phyloP scores from a whole-genome alignment of 2,329 filamentous ascomycete genomes.

The Magnaporthales sp. region DNA sequence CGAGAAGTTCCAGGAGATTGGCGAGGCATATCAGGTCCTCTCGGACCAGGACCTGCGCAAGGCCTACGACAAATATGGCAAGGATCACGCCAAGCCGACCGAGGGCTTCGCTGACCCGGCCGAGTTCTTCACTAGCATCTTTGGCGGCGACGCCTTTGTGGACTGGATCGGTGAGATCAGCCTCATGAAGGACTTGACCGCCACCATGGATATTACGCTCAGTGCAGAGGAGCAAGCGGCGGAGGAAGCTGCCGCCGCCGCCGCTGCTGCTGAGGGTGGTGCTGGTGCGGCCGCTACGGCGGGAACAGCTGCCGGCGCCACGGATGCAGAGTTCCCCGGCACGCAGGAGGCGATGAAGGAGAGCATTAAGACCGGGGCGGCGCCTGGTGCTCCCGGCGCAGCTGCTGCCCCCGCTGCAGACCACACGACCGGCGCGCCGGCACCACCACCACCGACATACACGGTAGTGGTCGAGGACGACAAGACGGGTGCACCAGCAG shows the following conservation, averaged over 20 bases:
- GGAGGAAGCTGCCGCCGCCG: slow-evolving; percentile 32
- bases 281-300: not conserved
- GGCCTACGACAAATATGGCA: slow-evolving; percentile 94
- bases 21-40: slow-evolving; percentile 69
- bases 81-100: slow-evolving; percentile 83
- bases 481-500: slow-evolving; percentile 14
- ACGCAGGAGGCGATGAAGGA: slow-evolving; percentile 48
- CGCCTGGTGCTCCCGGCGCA: too few relatives aligned
- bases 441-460: slow-evolving; percentile 21
- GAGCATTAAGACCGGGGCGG: slow-evolving; percentile 33
- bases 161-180: slow-evolving; percentile 98
- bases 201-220: slow-evolving; percentile 97
- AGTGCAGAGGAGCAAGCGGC: slow-evolving; percentile 52
- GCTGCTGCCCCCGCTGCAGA: slow-evolving; percentile 26
- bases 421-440: slow-evolving; percentile 18
- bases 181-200: slow-evolving; percentile 95
- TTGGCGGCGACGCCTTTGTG: slow-evolving; percentile 89
- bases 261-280: slow-evolving; percentile 6
- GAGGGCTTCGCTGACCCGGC: slow-evolving; percentile 92
- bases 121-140: slow-evolving; percentile 98
- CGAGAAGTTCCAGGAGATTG: slow-evolving; percentile 85
- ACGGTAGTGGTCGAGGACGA: slow-evolving; percentile 31
- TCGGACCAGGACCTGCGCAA: slow-evolving; percentile 80
- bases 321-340: slow-evolving; percentile 44
- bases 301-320: slow-evolving; percentile 13